Base-by-base conservation (phyloP, 2,329 filamentous ascomycete species). In the Neofusicoccum kwambonambiense region DNA sequence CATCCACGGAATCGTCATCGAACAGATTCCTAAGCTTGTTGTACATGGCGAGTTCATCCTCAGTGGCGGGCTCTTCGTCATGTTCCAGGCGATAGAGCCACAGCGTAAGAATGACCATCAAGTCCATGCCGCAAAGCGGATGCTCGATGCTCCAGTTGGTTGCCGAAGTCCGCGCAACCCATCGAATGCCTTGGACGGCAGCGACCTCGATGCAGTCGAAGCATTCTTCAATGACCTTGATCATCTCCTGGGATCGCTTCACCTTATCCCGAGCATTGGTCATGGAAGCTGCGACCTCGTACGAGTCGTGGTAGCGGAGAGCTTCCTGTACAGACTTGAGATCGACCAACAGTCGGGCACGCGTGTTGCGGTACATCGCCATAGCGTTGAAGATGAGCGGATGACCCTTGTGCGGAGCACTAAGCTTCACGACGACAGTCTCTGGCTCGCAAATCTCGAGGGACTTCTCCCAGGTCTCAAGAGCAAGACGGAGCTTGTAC, bases 41-140 rank as follows among this genome's bases (percentile, higher is more conserved):
- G 80, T 96, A 96, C 92, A 96, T 96, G 78, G 83, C 85, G 72
- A 90, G 80, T 79, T 97, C 92, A 74, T 96, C 92, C 70, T 91
- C 89, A 35, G 88, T 91, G 39, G 92, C 90, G 31, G 90, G 89
- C 82, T 98, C 94, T 69, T 96, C 93, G 83, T 99, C 95, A 82
- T 98, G 93, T 90, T 99, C 95, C 83, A 99, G 90, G 81, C 93
- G 93, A 83, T 97, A 98, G 73, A 99, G 89, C 95, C 95, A 99
- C 70, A 98, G 84, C 74, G 92, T 97, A 71, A 99, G 89, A 72
- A 97, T 95, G 77, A 98, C 95, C 88, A 99, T 97, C 70, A 98
- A 85, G 78, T 99, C 95, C 82, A 99, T 88, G 68, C 94, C 94
- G 75, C 93, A 97, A 65, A 99, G 88, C 61, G 95, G 93, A 77